phyloP scores from a whole-genome alignment of 345 rosid species.

The Lagerstroemia speciosa region DNA sequence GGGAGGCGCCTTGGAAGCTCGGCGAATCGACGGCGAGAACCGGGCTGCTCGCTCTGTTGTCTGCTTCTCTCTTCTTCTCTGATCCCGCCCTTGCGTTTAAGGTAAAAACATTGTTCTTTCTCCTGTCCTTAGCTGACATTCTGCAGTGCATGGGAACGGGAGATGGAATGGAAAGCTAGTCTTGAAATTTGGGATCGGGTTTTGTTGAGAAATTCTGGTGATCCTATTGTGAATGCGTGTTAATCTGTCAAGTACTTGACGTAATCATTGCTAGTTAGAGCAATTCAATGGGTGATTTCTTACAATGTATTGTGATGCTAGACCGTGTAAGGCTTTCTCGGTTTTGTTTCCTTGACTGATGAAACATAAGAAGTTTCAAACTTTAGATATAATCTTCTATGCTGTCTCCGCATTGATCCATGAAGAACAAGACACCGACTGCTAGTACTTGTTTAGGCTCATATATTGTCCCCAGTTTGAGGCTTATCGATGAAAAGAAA shows the following conservation, averaged over 20 bases:
- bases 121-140: neutral
- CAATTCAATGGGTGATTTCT: too few species aligned
- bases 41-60: conserved; percentile 49
- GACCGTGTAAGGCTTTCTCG: neutral
- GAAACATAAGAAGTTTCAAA: neutral
- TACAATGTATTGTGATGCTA: too few species aligned
- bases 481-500: neutral
- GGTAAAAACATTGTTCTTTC: conserved; percentile 23
- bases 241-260: too few species aligned
- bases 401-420: too few species aligned
- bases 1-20: conserved; percentile 14
- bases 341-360: neutral
- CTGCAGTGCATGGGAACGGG: neutral
- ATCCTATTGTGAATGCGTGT: too few species aligned
- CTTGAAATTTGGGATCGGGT: neutral
- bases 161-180: neutral
- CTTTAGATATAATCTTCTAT: neutral
- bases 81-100: conserved; percentile 83
- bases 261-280: too few species aligned
- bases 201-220: neutral
- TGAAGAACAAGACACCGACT: neutral
- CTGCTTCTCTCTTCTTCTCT: conserved; percentile 56
- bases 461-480: neutral
- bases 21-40: conserved; percentile 36
- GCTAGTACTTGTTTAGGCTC: too few species aligned